Evolutionary conservation across 352 stramenopile genomes (phyloP), one percentile per base, ranked within the genome.

Genomic region (Poterioochromonas sp.): DNA sequence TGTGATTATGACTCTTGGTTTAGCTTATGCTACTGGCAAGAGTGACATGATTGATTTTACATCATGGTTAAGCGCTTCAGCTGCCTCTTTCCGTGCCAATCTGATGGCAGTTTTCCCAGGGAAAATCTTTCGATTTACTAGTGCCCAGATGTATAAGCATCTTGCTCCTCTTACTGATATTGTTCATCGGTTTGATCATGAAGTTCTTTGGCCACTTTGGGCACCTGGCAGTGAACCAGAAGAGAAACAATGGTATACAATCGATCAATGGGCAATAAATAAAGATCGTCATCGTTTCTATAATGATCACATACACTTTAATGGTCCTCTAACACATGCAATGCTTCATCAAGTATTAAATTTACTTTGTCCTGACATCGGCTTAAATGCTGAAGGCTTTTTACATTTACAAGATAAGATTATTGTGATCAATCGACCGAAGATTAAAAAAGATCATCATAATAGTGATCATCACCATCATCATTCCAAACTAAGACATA

Each of bases 221-320:
- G 2, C 2, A 32, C 51, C 51, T 34, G 51, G 51, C 29, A 8
- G 8, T 62, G 51, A 32, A 8, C 8, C 8, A 32, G 44, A 53
- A 20, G 44, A 53, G 44, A 53, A 8, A 20, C 44, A 8, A 20
- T 62, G 51, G 51, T 29, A 62, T 62, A 34, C 26, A 8, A 62
- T 62, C 29, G 51, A 62, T 32, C 51, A 62, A 62, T 62, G 51
- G 51, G 8, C 8, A 8, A 62, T 62, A 22, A 62, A 62, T 32
- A 8, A 22, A 22, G 51, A 22, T 8, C 8, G 51, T 32, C 2
- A 22, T 34, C 2, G 2, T 32, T 62, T 62, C 26, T 62, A 62
- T 32, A 62, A 62, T 62, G 51, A 62, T 32, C 51, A 62, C 29
- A 62, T 62, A 8, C 51, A 62, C 26, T 62, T 34, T 62, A 32